These are phyloP conservation scores for Cryphonectria carpinicola DNA, from an alignment of 2,329 filamentous ascomycete species.

Conservation along the genomic window DNA sequence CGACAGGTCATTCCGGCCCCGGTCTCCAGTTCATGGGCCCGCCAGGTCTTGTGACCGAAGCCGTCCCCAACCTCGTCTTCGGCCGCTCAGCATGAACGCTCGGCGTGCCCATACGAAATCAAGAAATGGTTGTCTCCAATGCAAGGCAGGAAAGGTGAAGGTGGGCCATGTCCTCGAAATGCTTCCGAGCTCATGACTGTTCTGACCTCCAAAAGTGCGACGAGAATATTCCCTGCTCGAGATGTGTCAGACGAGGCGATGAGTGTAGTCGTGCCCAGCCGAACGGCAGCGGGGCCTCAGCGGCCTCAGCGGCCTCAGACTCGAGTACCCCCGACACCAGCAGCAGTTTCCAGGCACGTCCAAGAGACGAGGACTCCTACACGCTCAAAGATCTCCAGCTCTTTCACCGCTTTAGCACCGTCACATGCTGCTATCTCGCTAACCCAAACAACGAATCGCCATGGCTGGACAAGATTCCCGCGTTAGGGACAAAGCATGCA, in stretches of 20 bases:
- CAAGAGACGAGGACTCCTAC: conserved; percentile 26
- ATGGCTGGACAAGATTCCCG: conserved; percentile 31
- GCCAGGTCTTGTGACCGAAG: conserved; percentile 9
- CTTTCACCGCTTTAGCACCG: conserved; percentile 33
- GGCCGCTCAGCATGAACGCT: conserved; percentile 15
- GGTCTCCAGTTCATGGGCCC: neutral
- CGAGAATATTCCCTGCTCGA: conserved; percentile 34
- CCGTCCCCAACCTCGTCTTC: neutral
- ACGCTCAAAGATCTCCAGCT: conserved; percentile 32
- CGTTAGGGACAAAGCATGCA: conserved; percentile 31
- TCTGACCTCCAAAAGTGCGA: conserved; percentile 32
- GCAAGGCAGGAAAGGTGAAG: conserved; percentile 25
- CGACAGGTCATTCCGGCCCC: neutral
- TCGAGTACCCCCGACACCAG: neutral
- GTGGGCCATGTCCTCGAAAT: neutral
- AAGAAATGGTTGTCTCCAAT: conserved; percentile 24
- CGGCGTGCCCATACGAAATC: conserved; percentile 28
- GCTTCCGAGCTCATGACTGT: neutral
- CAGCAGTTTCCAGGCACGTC: neutral
- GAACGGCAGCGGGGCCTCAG: neutral
- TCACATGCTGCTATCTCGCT: conserved; percentile 30
- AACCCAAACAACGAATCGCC: conserved; percentile 28
- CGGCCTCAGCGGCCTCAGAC: neutral
- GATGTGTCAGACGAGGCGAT: conserved; percentile 32
- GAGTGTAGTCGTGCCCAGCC: conserved; percentile 31